These are phyloP conservation scores for Lipomyces orientalis DNA, from an alignment of 805 yeast genomes.

Conservation along the genomic window DNA sequence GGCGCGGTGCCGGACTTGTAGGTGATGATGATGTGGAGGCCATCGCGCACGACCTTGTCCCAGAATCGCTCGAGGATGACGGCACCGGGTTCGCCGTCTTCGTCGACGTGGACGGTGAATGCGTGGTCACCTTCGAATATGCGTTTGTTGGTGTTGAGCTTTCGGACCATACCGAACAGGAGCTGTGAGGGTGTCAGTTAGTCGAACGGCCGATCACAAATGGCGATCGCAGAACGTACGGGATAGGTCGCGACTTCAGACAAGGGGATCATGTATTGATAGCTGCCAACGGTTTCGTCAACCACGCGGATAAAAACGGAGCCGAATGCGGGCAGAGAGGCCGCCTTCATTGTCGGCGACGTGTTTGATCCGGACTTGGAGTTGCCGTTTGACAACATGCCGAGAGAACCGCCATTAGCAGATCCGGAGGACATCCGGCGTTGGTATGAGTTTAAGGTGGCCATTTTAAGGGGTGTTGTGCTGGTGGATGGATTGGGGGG, in stretches of 20 bases:
- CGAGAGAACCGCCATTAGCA: slow-evolving; percentile 19
- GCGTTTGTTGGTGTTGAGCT: slow-evolving; percentile 32
- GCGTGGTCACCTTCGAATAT: slow-evolving; percentile 34
- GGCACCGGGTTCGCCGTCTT: slow-evolving; percentile 35
- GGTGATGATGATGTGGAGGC: slow-evolving; percentile 28
- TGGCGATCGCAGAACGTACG: slow-evolving; percentile 10
- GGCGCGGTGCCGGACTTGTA: slow-evolving; percentile 22
- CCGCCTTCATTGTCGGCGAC: slow-evolving; percentile 24
- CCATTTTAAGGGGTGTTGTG: background rate
- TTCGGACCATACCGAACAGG: slow-evolving; percentile 31
- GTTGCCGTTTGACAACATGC: slow-evolving; percentile 15
- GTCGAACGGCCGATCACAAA: background rate
- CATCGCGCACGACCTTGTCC: slow-evolving; percentile 38
- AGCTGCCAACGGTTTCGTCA: slow-evolving; percentile 18
- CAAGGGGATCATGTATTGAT: slow-evolving; percentile 32
- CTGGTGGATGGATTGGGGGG: background rate
- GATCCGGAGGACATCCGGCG: slow-evolving; percentile 30
- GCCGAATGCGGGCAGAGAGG: slow-evolving; percentile 16
- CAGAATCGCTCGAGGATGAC: slow-evolving; percentile 38
- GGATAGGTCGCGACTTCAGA: slow-evolving; percentile 29
- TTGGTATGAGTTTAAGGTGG: slow-evolving; percentile 23
- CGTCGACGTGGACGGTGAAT: slow-evolving; percentile 37
- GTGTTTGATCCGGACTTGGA: slow-evolving; percentile 19
- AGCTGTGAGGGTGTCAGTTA: slow-evolving; percentile 9
- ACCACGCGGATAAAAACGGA: slow-evolving; percentile 30